phyloP scores from a whole-genome alignment of 441 rosid genomes.

The Syzygium syzygioides region DNA sequence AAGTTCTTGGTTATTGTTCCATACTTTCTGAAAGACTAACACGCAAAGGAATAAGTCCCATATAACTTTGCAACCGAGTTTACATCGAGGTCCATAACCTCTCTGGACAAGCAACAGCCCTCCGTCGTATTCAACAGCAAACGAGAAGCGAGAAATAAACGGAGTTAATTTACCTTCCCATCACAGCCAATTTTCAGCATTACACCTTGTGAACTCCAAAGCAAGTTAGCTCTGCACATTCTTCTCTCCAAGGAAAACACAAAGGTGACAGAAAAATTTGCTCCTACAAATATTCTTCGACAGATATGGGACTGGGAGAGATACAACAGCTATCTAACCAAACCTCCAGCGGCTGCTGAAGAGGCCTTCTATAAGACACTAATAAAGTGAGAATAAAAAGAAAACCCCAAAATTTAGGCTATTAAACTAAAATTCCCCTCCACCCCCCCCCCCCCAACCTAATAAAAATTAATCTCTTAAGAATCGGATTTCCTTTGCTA shows the following conservation, averaged over 20 bases:
- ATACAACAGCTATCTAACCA: constrained; percentile 40
- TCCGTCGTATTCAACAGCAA: background rate
- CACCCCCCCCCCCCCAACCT: background rate
- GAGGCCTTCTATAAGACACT: constrained; percentile 37
- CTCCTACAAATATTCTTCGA: background rate
- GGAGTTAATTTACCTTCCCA: background rate
- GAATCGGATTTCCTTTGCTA: constrained; percentile 37
- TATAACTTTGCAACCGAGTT: background rate
- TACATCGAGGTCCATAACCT: background rate
- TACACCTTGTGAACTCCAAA: background rate
- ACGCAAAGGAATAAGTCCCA: background rate
- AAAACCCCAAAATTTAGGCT: constrained; percentile 25
- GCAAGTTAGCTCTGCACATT: background rate
- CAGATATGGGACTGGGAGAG: constrained; percentile 3
- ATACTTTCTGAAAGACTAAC: background rate
- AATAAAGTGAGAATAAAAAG: constrained; percentile 12
- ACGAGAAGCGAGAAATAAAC: background rate
- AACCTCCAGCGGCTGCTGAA: constrained; percentile 29
- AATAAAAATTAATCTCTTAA: constrained; percentile 38
- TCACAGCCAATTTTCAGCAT: background rate
- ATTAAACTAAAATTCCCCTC: constrained; percentile 23
- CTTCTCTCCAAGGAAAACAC: background rate
- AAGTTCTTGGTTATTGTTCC: background rate
- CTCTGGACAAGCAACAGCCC: background rate
- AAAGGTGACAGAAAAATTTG: background rate